These are phyloP conservation scores for Dendrothele bispora DNA, from an alignment of 768 basidiomycete species.

Conservation along the genomic window DNA sequence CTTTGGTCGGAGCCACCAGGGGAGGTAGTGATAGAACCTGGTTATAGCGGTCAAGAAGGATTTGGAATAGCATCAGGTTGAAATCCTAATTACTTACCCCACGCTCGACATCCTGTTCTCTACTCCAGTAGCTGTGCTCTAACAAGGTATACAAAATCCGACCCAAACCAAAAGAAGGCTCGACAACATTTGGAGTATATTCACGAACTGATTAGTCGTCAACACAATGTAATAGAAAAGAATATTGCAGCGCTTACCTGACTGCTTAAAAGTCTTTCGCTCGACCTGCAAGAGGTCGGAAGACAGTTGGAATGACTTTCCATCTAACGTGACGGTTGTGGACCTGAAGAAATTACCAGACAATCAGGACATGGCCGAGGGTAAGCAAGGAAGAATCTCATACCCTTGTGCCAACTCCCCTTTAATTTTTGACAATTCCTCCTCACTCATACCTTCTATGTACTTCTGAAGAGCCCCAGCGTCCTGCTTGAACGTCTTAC, in stretches of 20 bases:
- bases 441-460: constrained; percentile 68
- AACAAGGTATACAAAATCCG: constrained; percentile 92
- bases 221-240: constrained; percentile 14
- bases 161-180: constrained; percentile 97
- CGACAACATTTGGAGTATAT: constrained; percentile 96
- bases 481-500: constrained; percentile 87
- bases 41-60: too few species aligned
- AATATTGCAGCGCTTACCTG: constrained; percentile 47
- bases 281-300: constrained; percentile 76
- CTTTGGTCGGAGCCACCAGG: constrained; percentile 92
- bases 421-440: constrained; percentile 63
- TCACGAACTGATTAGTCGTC: constrained; percentile 70
- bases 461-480: constrained; percentile 63
- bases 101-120: constrained; percentile 89
- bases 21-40: constrained; percentile 91
- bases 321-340: constrained; percentile 19
- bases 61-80: too few species aligned
- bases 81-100: too few species aligned
- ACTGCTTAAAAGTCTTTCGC: constrained; percentile 84
- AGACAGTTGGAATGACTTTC: constrained; percentile 68
- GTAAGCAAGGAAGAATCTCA: constrained; percentile 21
- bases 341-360: too few species aligned
- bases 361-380: too few species aligned
- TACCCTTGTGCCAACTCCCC: constrained; percentile 75
- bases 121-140: constrained; percentile 95